Evolutionary conservation across 2,329 filamentous ascomycete species (phyloP), one percentile per base, ranked within the genome.

Genomic region (Cytospora piceae): DNA sequence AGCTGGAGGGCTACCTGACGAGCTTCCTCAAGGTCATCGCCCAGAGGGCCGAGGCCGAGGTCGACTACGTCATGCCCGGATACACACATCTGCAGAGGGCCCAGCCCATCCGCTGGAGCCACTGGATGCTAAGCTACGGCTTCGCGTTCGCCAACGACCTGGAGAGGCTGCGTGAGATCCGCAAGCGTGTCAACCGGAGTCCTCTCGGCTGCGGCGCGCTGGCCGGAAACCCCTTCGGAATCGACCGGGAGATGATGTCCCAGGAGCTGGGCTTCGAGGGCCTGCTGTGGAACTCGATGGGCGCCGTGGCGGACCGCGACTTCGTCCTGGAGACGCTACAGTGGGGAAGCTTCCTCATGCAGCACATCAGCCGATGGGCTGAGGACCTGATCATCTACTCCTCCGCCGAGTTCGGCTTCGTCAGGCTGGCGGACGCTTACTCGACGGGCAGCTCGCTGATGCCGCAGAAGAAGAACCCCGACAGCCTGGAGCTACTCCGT

Each of bases 51-150:
- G 90, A 93, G 82, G 78, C 81, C 42, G 91, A 95, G 72, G 88
- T 94, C 69, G 89, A 91, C 71, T 83, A 87, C 69, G 76, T 96
- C 73, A 95, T 96, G 90, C 93, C 93, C 1, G 91, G 91, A 3
- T 96, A 96, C 79, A 96, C 92, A 17, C 93, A 96, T 77, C 80
- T 95, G 42, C 93, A 96, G 79, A 89, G 91, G 61, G 92, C 92
- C 1, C 79, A 91, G 78, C 92, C 92, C 1, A 87, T 96, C 71
- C 83, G 90, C 68, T 96, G 90, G 90, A 88, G 85, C 63, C 92
- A 95, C 74, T 94, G 90, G 90, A 82, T 96, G 74, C 79, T 96
- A 69, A 90, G 88, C 57, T 89, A 93, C 74, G 91, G 85, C 59
- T 85, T 87, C 58, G 85, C 87, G 37, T 94, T 96, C 73, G 81